These are phyloP conservation scores for Fusarium anthophilum DNA, from an alignment of 2,329 filamentous ascomycete species.

Conservation along the genomic window DNA sequence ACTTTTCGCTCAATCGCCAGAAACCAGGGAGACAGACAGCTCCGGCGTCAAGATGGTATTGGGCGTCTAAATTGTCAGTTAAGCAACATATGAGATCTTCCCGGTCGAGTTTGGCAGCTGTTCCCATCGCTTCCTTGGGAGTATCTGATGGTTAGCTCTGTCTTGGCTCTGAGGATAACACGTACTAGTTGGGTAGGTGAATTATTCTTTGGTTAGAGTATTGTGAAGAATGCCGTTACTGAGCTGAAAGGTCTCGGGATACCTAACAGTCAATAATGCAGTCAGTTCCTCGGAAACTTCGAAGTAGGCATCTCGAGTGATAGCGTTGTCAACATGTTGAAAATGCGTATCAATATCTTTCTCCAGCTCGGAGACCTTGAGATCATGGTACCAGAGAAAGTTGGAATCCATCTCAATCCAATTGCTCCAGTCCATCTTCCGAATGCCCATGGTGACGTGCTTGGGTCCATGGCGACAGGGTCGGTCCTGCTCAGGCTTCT, in stretches of 20 bases:
- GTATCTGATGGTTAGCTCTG: not conserved
- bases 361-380: conserved; percentile 25
- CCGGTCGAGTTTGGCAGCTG: conserved; percentile 26
- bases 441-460: conserved; percentile 32
- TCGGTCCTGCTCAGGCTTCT: conserved; percentile 20
- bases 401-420: conserved; percentile 38
- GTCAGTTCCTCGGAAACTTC: conserved; percentile 26
- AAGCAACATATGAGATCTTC: not conserved
- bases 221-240: not conserved
- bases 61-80: not conserved
- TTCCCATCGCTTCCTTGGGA: conserved; percentile 24
- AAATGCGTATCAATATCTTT: conserved; percentile 25
- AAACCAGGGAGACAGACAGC: conserved; percentile 32
- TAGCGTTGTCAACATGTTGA: conserved; percentile 22
- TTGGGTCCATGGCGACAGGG: conserved; percentile 29
- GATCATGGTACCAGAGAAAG: conserved; percentile 24
- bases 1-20: conserved; percentile 32
- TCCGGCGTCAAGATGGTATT: conserved; percentile 32
- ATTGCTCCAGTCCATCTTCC: conserved; percentile 28
- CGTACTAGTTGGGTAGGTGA: conserved; percentile 19
- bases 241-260: conserved; percentile 30
- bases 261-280: conserved; percentile 5
- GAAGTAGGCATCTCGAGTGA: conserved; percentile 28
- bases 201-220: conserved; percentile 10
- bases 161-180: fast-evolving